Evolutionary conservation across 2,329 filamentous ascomycete genomes (phyloP).

Genomic region (Cladobotryum protrusum): DNA sequence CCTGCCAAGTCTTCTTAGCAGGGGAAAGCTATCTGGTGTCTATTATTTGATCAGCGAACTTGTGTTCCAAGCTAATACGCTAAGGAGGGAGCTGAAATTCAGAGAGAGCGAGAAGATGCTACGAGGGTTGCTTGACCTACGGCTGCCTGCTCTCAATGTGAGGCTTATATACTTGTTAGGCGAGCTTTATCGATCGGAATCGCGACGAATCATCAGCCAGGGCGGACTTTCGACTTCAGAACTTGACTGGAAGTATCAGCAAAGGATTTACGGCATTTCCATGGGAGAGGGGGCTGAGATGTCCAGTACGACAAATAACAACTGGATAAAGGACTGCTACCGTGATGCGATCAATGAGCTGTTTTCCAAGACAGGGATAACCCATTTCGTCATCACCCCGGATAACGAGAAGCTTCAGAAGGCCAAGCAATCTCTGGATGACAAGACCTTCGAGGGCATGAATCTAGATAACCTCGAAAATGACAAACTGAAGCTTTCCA

Average conservation of each 20-base stretch:
- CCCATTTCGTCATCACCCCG: too few relatives aligned
- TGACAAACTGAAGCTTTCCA: background rate
- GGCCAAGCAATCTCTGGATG: too few relatives aligned
- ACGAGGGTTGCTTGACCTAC: background rate
- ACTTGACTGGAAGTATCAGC: too few relatives aligned
- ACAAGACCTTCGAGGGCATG: too few relatives aligned
- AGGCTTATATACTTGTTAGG: background rate
- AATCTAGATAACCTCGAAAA: too few relatives aligned
- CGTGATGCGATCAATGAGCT: too few relatives aligned
- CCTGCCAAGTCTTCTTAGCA: background rate
- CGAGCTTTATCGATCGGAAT: background rate
- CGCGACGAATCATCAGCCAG: background rate
- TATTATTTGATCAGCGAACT: background rate
- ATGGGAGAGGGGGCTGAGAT: too few relatives aligned
- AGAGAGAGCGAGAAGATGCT: background rate
- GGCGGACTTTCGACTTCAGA: background rate
- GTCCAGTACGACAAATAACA: too few relatives aligned
- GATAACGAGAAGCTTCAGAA: too few relatives aligned
- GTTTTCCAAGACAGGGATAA: too few relatives aligned
- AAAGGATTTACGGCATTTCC: too few relatives aligned
- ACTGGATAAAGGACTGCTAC: too few relatives aligned
- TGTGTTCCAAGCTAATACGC: background rate
- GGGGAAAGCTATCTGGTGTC: background rate
- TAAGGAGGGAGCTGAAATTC: background rate
- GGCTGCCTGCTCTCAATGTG: background rate